Conservation (phyloP, 2,329 filamentous ascomycete genomes). For the Trichoderma sp. region DNA sequence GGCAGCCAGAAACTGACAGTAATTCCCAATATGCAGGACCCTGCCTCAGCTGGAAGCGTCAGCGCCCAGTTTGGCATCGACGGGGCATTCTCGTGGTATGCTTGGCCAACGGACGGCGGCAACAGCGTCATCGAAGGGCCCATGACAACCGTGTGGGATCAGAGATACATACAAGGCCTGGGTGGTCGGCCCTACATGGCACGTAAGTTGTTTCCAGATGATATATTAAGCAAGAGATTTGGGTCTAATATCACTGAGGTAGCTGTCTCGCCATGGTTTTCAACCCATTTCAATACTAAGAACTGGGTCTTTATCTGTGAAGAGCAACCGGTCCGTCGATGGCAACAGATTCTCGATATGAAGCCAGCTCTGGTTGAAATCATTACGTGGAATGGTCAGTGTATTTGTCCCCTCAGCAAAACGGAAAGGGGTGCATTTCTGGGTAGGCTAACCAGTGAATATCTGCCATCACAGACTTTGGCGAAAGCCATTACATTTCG, state of each 20-base stretch:
- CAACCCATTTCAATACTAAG: constrained; percentile 26
- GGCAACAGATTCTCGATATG: constrained; percentile 26
- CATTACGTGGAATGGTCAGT: constrained; percentile 25
- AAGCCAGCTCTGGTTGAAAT: constrained; percentile 25
- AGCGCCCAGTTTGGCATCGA: constrained; percentile 22
- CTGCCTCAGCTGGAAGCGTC: constrained; percentile 16
- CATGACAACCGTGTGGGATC: constrained; percentile 26
- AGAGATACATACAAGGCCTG: constrained; percentile 21
- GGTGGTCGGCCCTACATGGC: constrained; percentile 24
- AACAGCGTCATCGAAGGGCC: constrained; percentile 24
- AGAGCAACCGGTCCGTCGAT: constrained; percentile 25
- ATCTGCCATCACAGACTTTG: constrained; percentile 21
- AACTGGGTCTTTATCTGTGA: constrained; percentile 28
- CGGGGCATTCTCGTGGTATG: constrained; percentile 26
- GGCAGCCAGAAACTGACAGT: constrained; percentile 23
- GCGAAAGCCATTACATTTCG: constrained; percentile 27
- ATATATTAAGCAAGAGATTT: background rate
- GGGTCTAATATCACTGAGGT: background rate
- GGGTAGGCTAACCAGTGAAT: background rate
- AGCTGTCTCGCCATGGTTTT: constrained; percentile 28
- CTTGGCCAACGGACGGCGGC: constrained; percentile 25
- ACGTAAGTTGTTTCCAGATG: constrained; percentile 20
- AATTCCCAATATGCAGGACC: constrained; percentile 25
- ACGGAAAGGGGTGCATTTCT: background rate
- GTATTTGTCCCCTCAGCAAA: background rate